Conservation (phyloP, 2,329 filamentous ascomycete species). For the Aspergillus japonicus region DNA sequence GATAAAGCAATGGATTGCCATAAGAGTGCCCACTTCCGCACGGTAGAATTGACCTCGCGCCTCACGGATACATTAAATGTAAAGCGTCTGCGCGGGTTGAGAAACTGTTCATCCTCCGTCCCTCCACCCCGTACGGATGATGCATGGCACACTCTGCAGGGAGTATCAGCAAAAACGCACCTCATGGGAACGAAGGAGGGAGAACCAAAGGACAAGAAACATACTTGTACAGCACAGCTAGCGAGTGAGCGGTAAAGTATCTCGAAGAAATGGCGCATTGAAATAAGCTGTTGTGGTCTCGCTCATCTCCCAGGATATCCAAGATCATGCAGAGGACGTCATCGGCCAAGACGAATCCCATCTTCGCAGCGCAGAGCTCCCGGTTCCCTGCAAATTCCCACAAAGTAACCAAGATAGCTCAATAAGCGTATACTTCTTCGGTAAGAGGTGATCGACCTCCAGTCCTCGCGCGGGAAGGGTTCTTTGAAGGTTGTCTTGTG, state of each 20-base stretch:
- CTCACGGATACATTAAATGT: slow-evolving; percentile 25
- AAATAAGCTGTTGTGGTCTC: slow-evolving; percentile 27
- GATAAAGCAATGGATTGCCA: slow-evolving; percentile 70
- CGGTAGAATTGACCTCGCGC: slow-evolving; percentile 47
- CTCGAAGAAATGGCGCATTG: slow-evolving; percentile 29
- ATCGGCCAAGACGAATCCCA: slow-evolving; percentile 20
- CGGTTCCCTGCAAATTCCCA: background rate
- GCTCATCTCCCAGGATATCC: slow-evolving; percentile 25
- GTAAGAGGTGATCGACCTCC: background rate
- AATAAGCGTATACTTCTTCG: background rate
- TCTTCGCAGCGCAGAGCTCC: slow-evolving; percentile 11
- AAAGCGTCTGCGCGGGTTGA: slow-evolving; percentile 30
- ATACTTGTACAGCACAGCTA: slow-evolving; percentile 27
- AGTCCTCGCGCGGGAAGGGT: background rate
- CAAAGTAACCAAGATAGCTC: background rate
- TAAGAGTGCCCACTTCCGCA: slow-evolving; percentile 60
- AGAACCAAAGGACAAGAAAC: background rate
- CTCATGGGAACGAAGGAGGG: background rate
- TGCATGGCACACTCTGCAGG: slow-evolving; percentile 48
- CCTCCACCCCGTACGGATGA: slow-evolving; percentile 47
- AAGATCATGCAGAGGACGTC: slow-evolving; percentile 31
- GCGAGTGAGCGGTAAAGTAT: slow-evolving; percentile 23
- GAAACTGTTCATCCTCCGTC: slow-evolving; percentile 43
- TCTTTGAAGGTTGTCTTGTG: background rate
- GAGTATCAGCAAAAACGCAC: background rate